Evolutionary conservation across 2,329 filamentous ascomycete genomes (phyloP).

Genomic region (Phaeosphaeriaceae sp.): DNA sequence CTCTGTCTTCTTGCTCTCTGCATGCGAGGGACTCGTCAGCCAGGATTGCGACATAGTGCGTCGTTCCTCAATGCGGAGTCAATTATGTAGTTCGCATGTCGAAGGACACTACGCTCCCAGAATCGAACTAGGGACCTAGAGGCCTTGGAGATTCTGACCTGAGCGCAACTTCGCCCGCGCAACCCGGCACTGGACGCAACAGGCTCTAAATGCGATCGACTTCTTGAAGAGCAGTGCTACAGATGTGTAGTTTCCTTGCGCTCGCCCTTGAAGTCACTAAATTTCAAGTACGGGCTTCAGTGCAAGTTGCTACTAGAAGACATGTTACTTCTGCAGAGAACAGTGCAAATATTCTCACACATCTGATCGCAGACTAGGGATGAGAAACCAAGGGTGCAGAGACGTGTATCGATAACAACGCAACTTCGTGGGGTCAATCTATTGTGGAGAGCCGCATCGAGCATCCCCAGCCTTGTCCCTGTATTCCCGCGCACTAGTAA

Average conservation of each 20-base stretch:
- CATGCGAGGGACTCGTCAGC: too few relatives aligned
- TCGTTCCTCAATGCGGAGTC: too few relatives aligned
- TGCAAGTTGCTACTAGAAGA: not conserved
- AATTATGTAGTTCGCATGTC: too few relatives aligned
- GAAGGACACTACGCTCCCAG: not conserved
- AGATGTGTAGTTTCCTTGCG: not conserved
- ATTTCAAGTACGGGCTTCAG: not conserved
- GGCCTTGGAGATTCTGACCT: not conserved
- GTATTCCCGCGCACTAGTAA: constrained; percentile 3
- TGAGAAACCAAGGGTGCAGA: not conserved
- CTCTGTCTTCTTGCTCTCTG: too few relatives aligned
- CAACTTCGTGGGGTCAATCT: not conserved
- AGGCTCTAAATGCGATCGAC: not conserved
- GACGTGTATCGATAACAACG: constrained; percentile 2
- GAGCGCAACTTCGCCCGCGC: too few relatives aligned
- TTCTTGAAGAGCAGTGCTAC: not conserved
- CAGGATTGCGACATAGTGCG: too few relatives aligned
- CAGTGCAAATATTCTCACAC: not conserved
- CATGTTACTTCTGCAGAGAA: not conserved
- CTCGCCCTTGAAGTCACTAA: not conserved
- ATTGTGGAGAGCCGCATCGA: constrained; percentile 9
- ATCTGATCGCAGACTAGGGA: not conserved
- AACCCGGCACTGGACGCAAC: too few relatives aligned
- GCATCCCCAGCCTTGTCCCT: not conserved
- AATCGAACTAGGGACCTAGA: not conserved